Conservation (phyloP, 441 rosid genomes). For the Syzygium malaccense region DNA sequence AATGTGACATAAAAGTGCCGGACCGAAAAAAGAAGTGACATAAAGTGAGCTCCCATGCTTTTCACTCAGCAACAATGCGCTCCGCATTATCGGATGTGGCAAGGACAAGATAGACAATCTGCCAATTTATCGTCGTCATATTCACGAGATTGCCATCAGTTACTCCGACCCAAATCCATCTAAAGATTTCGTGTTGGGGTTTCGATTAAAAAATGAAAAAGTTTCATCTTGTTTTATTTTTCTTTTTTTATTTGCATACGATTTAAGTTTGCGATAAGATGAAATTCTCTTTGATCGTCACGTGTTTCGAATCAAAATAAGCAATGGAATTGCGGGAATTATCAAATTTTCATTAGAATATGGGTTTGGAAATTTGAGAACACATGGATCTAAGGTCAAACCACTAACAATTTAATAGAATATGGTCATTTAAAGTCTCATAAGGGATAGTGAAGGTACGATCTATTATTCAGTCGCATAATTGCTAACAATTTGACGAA, state of each 20-base stretch:
- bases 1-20: neutral
- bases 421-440: too few species aligned
- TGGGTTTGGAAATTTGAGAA: neutral
- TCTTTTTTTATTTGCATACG: neutral
- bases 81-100: neutral
- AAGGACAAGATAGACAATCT: neutral
- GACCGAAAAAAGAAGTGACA: too few species aligned
- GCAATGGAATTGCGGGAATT: neutral
- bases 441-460: too few species aligned
- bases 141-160: neutral
- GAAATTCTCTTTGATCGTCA: neutral
- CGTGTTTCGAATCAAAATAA: neutral
- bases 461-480: too few species aligned
- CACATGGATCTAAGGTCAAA: neutral
- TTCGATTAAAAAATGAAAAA: too few species aligned
- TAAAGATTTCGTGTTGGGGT: too few species aligned
- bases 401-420: accelerated
- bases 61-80: neutral
- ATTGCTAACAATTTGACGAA: neutral
- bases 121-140: neutral
- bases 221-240: too few species aligned
- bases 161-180: neutral
- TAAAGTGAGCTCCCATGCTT: neutral
- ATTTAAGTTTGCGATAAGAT: neutral
- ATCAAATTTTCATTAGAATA: neutral